Evolutionary conservation across 768 basidiomycete species (phyloP).

Genomic region (Suillus placidus): DNA sequence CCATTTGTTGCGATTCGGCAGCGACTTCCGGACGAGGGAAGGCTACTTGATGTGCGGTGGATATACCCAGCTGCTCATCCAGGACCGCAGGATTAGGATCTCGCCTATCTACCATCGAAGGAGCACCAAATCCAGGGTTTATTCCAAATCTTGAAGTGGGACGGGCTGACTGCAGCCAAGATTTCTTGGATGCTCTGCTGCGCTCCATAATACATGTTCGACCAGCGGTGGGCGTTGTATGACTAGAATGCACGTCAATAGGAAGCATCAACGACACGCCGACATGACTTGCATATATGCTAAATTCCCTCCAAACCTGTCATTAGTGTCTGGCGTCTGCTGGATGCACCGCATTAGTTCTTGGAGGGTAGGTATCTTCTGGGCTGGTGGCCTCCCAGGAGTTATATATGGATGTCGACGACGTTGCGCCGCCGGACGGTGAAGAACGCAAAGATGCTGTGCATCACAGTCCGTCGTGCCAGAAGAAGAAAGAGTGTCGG

Average conservation of each 20-base stretch:
- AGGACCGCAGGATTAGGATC: neutral
- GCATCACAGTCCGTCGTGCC: conserved; percentile 43
- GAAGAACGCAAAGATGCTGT: conserved; percentile 34
- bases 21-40: too few relatives aligned
- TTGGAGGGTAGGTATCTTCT: conserved; percentile 16
- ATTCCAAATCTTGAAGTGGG: conserved; percentile 19
- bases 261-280: neutral
- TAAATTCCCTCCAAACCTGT: conserved; percentile 24
- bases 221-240: conserved; percentile 18
- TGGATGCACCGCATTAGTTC: conserved; percentile 30
- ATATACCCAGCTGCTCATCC: conserved; percentile 19
- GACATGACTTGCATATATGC: conserved; percentile 37
- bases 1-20: too few relatives aligned
- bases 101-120: conserved; percentile 16
- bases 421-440: conserved; percentile 35
- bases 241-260: conserved; percentile 22
- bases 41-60: neutral
- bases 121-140: conserved; percentile 14
- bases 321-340: neutral
- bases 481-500: conserved; percentile 52
- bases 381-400: conserved; percentile 11
- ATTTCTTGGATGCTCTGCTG: conserved; percentile 13
- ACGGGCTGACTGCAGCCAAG: neutral
- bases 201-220: conserved; percentile 25
- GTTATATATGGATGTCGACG: conserved; percentile 24